phyloP scores from a whole-genome alignment of 345 rosid species.

The Limnanthes douglasii region DNA sequence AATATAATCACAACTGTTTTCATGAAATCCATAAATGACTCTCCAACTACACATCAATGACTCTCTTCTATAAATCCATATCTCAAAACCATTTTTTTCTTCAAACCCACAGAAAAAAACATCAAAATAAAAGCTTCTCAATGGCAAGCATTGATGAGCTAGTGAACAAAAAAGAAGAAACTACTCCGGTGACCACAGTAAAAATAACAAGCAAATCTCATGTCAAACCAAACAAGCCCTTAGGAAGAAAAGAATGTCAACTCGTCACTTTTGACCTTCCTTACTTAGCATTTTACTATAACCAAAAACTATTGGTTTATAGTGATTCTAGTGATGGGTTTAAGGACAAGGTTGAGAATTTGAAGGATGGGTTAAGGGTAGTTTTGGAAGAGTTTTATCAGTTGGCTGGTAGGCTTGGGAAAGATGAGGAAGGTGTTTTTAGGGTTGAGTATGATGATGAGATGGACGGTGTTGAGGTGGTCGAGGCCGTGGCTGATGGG shows the following conservation, averaged over 20 bases:
- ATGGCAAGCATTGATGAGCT: too few species aligned
- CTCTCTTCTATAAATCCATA: too few species aligned
- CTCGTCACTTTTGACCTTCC: slow-evolving; percentile 89
- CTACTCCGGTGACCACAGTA: too few species aligned
- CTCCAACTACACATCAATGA: too few species aligned
- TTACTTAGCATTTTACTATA: slow-evolving; percentile 64
- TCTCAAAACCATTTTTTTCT: too few species aligned
- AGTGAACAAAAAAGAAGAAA: too few species aligned
- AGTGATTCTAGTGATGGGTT: slow-evolving; percentile 18
- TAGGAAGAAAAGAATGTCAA: slow-evolving; percentile 57
- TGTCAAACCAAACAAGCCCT: slow-evolving; percentile 40
- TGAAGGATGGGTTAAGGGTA: slow-evolving; percentile 50
- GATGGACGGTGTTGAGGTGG: slow-evolving; percentile 68
- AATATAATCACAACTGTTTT: too few species aligned
- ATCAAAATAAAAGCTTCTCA: too few species aligned
- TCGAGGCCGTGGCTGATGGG: slow-evolving; percentile 40
- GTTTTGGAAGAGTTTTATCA: slow-evolving; percentile 72
- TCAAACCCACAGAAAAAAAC: too few species aligned
- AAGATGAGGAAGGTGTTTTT: slow-evolving; percentile 70
- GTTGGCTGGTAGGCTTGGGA: slow-evolving; percentile 70
- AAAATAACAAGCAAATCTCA: slow-evolving; percentile 27
- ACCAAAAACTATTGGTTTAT: slow-evolving; percentile 84
- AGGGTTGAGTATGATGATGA: slow-evolving; percentile 40
- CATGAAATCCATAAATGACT: too few species aligned
- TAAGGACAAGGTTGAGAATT: slow-evolving; percentile 39